Base-by-base conservation (phyloP, 2,329 filamentous ascomycete genomes). In the Fusarium ramigenum region DNA sequence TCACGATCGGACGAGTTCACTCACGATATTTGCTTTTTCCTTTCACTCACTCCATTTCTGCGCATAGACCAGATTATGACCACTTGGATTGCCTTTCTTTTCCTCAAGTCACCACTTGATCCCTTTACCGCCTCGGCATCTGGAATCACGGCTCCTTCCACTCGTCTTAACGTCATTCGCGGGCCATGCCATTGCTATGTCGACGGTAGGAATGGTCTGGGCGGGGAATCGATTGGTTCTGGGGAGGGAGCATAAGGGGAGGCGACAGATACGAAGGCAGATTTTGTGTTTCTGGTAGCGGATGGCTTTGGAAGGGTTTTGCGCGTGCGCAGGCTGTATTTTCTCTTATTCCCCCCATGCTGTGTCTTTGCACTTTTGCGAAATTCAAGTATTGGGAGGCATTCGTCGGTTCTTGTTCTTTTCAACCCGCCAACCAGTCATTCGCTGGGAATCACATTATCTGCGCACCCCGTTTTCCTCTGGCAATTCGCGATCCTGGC, bases 31-130 rank as follows among this genome's bases (percentile, higher is more conserved):
- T 73, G 69, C 68, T 77, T 74, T 69, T 77, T 69, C 72, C 66
- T 57, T 54, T 70, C 72, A 49, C 70, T 72, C 54, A 70, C 53
- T 65, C 61, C 74, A 74, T 75, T 79, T 79, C 75, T 78, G 77
- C 79, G 78, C 80, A 80, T 82, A 82, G 81, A 82, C 76, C 79
- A 78, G 80, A 79, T 78, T 71, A 78, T 79, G 76, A 79, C 75
- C 72, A 74, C 66, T 80, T 79, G 78, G 78, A 80, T 81, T 75
- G 73, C 75, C 76, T 43, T 76, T 72, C 70, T 73, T 64, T 63
- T 59, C 58, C 59, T 34, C 50, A 63, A 68, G 65, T 50, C 58
- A 73, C 69, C 67, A 63, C 63, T 71, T 59, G 50, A 58, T 54
- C 46, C 57, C 52, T 63, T 49, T 52, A 53, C 56, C 60, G 52